Percentiles rank a stretch among this genome's conserved stretches.
These are phyloP conservation scores for Cucumis sativus DNA, from an alignment of 306 rosid species.

Conservation along the genomic window DNA sequence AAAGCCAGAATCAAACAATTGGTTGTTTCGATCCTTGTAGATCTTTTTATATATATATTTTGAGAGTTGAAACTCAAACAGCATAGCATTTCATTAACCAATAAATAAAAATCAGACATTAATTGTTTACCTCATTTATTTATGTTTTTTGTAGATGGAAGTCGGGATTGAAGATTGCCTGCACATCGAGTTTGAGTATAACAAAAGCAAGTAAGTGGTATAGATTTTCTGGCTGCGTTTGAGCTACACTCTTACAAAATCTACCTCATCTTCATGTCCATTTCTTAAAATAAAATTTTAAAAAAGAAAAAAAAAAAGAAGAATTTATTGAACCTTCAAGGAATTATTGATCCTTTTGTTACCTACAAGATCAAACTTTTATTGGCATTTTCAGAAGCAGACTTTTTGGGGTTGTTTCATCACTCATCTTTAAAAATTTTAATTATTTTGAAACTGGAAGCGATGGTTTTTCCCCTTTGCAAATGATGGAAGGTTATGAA, in stretches of 20 bases:
- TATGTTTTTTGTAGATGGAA: slow-evolving; percentile 66
- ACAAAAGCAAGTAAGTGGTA: slow-evolving; percentile 87
- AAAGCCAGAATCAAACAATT: too few species aligned
- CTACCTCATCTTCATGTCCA: neutral
- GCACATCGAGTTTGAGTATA: slow-evolving; percentile 94
- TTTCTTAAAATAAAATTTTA: neutral
- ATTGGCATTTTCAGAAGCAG: neutral
- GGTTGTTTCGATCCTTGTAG: neutral
- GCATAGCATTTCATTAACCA: too few species aligned
- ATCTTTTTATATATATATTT: too few species aligned
- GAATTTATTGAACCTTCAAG: neutral
- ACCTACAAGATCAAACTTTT: neutral
- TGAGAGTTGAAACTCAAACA: too few species aligned
- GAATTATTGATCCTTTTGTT: neutral
- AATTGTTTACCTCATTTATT: too few species aligned
- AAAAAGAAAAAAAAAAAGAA: too few species aligned
- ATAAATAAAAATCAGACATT: too few species aligned
- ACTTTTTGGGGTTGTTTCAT: neutral
- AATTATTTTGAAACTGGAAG: neutral
- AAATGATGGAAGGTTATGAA: neutral
- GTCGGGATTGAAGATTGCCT: slow-evolving; percentile 99
- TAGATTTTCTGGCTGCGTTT: slow-evolving; percentile 10
- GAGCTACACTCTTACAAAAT: neutral
- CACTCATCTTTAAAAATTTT: neutral
- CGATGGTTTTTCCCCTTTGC: neutral